These are phyloP conservation scores for Arxiozyma slooffiae DNA, from an alignment of 1,139 yeast genomes.

Conservation along the genomic window DNA sequence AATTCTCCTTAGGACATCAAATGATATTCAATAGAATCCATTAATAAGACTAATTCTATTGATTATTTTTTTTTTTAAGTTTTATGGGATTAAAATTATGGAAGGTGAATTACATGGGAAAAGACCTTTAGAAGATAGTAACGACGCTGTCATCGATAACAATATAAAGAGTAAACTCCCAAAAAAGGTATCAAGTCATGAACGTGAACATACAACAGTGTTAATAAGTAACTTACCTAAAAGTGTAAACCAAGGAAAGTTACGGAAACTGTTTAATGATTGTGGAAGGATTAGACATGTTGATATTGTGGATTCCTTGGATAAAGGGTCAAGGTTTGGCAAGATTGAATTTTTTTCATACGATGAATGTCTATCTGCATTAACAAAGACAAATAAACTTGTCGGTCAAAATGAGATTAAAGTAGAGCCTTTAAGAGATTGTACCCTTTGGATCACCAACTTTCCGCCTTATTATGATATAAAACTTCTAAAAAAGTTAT, in stretches of 20 bases:
- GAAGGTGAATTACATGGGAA: not conserved
- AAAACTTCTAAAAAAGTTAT: constrained; percentile 33
- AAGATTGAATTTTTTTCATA: constrained; percentile 47
- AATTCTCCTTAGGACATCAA: not conserved
- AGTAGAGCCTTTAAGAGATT: constrained; percentile 32
- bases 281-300: constrained; percentile 48
- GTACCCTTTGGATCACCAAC: constrained; percentile 44
- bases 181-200: not conserved
- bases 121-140: constrained; percentile 1
- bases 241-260: constrained; percentile 25
- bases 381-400: constrained; percentile 48
- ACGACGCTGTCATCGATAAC: not conserved
- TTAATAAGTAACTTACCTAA: constrained; percentile 28
- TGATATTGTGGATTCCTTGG: constrained; percentile 26
- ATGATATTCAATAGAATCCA: too few species aligned
- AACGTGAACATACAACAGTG: constrained; percentile 25
- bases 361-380: constrained; percentile 46
- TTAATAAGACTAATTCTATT: too few species aligned
- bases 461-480: constrained; percentile 51
- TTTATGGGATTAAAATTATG: not conserved
- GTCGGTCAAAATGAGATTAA: constrained; percentile 37
- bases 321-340: constrained; percentile 31
- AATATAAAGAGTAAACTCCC: not conserved
- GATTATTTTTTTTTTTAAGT: not conserved
- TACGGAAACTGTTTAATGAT: constrained; percentile 42